phyloP scores from a whole-genome alignment of 2,329 filamentous ascomycete species.

The Fusarium protoensiforme region DNA sequence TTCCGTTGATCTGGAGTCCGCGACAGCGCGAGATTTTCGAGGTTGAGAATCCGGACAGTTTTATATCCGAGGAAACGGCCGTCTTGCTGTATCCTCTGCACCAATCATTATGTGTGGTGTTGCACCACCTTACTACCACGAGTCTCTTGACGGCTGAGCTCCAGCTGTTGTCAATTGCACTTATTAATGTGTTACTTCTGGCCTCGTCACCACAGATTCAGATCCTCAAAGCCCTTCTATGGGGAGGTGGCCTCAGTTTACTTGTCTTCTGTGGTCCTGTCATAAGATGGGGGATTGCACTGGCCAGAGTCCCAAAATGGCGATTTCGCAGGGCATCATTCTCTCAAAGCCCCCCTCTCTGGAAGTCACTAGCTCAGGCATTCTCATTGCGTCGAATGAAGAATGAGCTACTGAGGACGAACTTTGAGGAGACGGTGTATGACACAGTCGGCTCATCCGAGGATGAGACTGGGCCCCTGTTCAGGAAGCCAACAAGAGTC shows the following conservation, averaged over 20 bases:
- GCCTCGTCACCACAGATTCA: constrained; percentile 83
- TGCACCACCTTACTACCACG: constrained; percentile 87
- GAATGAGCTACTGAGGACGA: constrained; percentile 48
- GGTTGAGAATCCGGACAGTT: constrained; percentile 49
- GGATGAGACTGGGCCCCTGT: constrained; percentile 42
- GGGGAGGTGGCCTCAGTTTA: constrained; percentile 82
- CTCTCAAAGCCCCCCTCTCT: constrained; percentile 49
- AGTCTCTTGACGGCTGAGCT: constrained; percentile 89
- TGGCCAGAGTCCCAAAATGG: constrained; percentile 92
- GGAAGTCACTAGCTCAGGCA: constrained; percentile 53
- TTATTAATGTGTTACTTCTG: constrained; percentile 85
- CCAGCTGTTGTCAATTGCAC: constrained; percentile 82
- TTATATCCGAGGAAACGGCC: constrained; percentile 66
- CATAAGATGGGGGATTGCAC: constrained; percentile 83
- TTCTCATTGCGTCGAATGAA: constrained; percentile 61
- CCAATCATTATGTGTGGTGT: constrained; percentile 76
- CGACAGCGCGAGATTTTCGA: constrained; percentile 21
- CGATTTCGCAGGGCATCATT: constrained; percentile 74
- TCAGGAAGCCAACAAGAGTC: constrained; percentile 41
- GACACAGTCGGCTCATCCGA: constrained; percentile 48
- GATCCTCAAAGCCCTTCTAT: constrained; percentile 87
- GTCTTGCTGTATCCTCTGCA: constrained; percentile 84
- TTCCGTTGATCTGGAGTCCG: constrained; percentile 66
- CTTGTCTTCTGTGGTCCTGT: constrained; percentile 79
- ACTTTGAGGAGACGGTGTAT: constrained; percentile 46